Evolutionary conservation across 2,329 filamentous ascomycete genomes (phyloP), one percentile per base, ranked within the genome.

Genomic region (Sphaerulina vaccinii): DNA sequence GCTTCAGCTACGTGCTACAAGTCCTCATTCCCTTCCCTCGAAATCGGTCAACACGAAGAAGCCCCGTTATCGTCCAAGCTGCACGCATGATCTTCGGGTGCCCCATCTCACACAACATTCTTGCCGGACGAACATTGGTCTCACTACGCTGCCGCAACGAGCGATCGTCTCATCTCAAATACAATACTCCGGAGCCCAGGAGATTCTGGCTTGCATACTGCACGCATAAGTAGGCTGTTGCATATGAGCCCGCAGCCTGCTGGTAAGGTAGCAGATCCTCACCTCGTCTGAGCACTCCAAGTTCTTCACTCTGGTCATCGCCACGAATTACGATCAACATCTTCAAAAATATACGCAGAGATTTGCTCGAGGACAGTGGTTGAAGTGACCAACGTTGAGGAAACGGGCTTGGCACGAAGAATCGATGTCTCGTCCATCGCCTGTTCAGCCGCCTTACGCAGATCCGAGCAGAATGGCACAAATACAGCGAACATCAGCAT

Each of bases 391-490:
- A 32, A 32, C 27, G 27, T 10, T 7, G 6, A 11, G 27, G n/a
- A 32, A 13, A 32, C 27, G n/a, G 35, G 43, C 49, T 40, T 24
- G 42, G 11, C n/a, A 16, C n/a, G 13, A 19, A 10, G 16, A 18
- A 7, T 37, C 21, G 33, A 52, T 44, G 38, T 45, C 51, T 49
- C 63, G 62, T 22, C 66, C 70, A 57, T 65, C 72, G 64, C 70
- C 71, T 59, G 63, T 72, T 54, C 71, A 73, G 68, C 69, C 70
- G 51, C 67, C 69, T 51, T 68, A 65, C 56, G 59, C 59, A 61
- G 60, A 66, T 27, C 38, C n/a, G 50, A 52, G 66, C 65, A 66
- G 66, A 52, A 76, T 76, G 73, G 73, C 73, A 24, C 72, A 75
- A 60, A 73, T 70, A 50, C 74, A 75, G 57, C 73, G 70, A 50